Evolutionary conservation across 2,329 filamentous ascomycete species (phyloP).

Genomic region (Aureobasidium sp.): DNA sequence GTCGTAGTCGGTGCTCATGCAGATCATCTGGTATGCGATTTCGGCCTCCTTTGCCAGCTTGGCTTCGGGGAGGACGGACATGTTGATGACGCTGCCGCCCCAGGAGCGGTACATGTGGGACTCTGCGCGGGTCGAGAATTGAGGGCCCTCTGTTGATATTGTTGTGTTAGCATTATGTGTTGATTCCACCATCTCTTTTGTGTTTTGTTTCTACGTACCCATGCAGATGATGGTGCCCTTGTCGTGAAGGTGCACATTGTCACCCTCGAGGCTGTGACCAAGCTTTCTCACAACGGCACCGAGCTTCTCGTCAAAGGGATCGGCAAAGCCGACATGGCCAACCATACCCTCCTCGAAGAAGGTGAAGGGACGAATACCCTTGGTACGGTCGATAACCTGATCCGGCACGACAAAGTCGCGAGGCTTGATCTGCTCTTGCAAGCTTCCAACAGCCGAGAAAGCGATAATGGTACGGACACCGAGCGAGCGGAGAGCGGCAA

Average conservation of each 20-base stretch:
- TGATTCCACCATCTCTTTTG: background rate
- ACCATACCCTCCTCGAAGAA: slow-evolving; percentile 93
- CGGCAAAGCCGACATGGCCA: slow-evolving; percentile 88
- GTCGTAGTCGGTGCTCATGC: slow-evolving; percentile 99
- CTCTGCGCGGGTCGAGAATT: slow-evolving; percentile 94
- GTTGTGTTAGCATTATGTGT: background rate
- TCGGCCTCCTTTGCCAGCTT: slow-evolving; percentile 96
- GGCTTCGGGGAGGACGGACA: slow-evolving; percentile 89
- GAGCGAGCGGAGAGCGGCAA: slow-evolving; percentile 86
- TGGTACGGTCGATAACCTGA: slow-evolving; percentile 95
- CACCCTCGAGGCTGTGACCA: slow-evolving; percentile 68
- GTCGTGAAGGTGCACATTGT: slow-evolving; percentile 76
- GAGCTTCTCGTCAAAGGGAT: slow-evolving; percentile 79
- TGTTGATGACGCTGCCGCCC: slow-evolving; percentile 96
- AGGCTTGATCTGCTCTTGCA: slow-evolving; percentile 87
- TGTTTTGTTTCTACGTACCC: slow-evolving; percentile 47
- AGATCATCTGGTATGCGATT: slow-evolving; percentile 95
- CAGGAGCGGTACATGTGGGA: slow-evolving; percentile 89
- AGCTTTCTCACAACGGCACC: slow-evolving; percentile 70
- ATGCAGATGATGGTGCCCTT: slow-evolving; percentile 85
- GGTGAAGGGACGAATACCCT: slow-evolving; percentile 87
- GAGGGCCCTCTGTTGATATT: slow-evolving; percentile 73
- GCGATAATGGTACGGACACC: slow-evolving; percentile 88
- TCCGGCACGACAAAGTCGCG: slow-evolving; percentile 95
- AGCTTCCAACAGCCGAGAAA: slow-evolving; percentile 87